Base-by-base conservation (phyloP, 768 basidiomycete genomes). In the Boletus eberwhitei region DNA sequence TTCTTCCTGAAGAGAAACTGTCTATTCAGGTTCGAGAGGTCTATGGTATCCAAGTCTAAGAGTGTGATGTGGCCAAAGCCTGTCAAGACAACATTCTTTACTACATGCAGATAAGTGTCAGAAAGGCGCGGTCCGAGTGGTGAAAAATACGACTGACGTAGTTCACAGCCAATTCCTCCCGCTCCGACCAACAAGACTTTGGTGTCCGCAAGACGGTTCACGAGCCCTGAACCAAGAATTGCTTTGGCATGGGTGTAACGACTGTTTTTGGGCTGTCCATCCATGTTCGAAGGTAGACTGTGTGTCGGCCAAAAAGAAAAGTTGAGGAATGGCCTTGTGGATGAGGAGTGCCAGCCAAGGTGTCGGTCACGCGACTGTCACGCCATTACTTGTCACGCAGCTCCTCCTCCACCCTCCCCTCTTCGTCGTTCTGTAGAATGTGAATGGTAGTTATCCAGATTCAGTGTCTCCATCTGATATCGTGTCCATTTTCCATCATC, bases 1-100 rank as follows among this genome's bases (percentile, higher is more conserved):
- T 96, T 96, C 74, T 98, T 98, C 58, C 83, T 82, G 75, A 99
- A 99, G 38, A 99, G 76, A 70, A 98, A 99, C 64, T 98, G 96
- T 21, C 96, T 83, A 66, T 99, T 99, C 49, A 98, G 77, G 69
- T 99, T 99, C 46, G 93, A 96, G 40, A 99, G 79, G 78, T 99
- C 96, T 70, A 99, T 99, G 19, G 96, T 99, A 73, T 99, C 96
- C 59, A 99, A 79, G 73, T 99, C 96, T 54, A 99, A 79, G 47
- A 97, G 81, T 0, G 93, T 93, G 58, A 97, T 96, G 67, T 88
- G 79, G 19, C 90, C 90, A 63, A 98, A 98, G 29, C 95, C 95
- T 1, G 92, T 87, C 46, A 97, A 75, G 14, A 96, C 93, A 42
- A 98, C 79, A 67, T 98, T 98, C 77, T 99, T 99, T 63, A 99